phyloP scores from a whole-genome alignment of 2,329 filamentous ascomycete genomes.

The Clonostachys rhizophaga region DNA sequence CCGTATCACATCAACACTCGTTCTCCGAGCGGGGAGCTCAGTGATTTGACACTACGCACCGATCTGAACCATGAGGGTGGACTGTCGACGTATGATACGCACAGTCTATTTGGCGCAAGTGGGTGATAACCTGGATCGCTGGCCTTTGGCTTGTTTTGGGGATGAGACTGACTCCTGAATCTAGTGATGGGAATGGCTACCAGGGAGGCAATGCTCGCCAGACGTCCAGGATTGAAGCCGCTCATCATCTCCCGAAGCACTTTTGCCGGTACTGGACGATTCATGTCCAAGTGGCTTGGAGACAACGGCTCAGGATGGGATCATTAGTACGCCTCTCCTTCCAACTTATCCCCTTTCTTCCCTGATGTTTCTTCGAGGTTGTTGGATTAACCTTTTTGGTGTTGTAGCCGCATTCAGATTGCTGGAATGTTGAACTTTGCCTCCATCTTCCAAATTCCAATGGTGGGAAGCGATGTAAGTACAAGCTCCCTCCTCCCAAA shows the following conservation, averaged over 20 bases:
- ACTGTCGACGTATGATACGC: constrained; percentile 64
- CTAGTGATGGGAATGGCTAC: constrained; percentile 65
- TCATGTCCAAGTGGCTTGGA: constrained; percentile 60
- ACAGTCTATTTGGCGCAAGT: constrained; percentile 62
- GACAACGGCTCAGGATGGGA: constrained; percentile 51
- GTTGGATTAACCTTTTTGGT: background rate
- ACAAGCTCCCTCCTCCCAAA: too few relatives aligned
- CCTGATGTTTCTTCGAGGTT: too few relatives aligned
- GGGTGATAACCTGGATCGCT: background rate
- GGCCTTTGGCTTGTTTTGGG: background rate
- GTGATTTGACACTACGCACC: constrained; percentile 59
- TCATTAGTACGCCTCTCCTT: constrained; percentile 35
- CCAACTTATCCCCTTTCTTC: constrained; percentile 10
- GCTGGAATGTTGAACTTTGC: constrained; percentile 55
- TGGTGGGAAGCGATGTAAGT: constrained; percentile 60
- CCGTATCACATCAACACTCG: constrained; percentile 5
- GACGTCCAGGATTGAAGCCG: constrained; percentile 57
- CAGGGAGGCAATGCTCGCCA: constrained; percentile 55
- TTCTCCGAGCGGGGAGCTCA: constrained; percentile 30
- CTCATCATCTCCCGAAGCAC: constrained; percentile 73
- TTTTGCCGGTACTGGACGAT: constrained; percentile 64
- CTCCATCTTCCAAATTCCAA: constrained; percentile 62
- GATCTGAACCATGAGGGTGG: constrained; percentile 65
- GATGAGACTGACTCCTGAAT: constrained; percentile 27
- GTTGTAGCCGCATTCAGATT: constrained; percentile 48